phyloP scores from a whole-genome alignment of 129 eudicot species.

The Tagetes patula region DNA sequence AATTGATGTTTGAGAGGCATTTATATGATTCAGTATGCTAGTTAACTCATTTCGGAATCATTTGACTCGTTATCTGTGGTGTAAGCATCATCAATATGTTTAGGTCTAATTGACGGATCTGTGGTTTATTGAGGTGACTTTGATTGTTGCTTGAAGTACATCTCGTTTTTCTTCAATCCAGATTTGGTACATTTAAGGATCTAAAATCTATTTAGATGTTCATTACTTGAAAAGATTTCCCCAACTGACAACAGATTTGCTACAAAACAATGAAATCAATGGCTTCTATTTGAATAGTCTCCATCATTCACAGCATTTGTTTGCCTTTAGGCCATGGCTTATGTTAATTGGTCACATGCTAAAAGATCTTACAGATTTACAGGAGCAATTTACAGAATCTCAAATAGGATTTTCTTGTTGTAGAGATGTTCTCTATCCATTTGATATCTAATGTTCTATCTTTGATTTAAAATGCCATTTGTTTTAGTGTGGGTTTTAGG shows the following conservation, averaged over 20 bases:
- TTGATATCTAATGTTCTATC: slow-evolving; percentile 9
- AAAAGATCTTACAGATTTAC: slow-evolving; percentile 6
- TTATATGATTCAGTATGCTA: not conserved
- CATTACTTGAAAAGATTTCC: slow-evolving; percentile 22
- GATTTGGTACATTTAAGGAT: slow-evolving; percentile 22
- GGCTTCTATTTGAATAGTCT: slow-evolving; percentile 17
- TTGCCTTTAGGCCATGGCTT: not conserved
- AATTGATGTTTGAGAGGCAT: slow-evolving; percentile 8
- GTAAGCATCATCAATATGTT: slow-evolving; percentile 2
- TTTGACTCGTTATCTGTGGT: not conserved
- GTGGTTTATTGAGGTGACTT: slow-evolving; percentile 18
- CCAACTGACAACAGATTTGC: slow-evolving; percentile 10
- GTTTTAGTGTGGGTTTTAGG: not conserved
- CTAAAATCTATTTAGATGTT: slow-evolving; percentile 22
- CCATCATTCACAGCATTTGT: not conserved
- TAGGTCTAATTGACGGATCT: slow-evolving; percentile 21
- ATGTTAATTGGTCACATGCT: slow-evolving; percentile 3
- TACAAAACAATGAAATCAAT: slow-evolving; percentile 19
- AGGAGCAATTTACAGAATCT: slow-evolving; percentile 6
- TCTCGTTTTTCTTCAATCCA: not conserved
- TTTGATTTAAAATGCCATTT: slow-evolving; percentile 19
- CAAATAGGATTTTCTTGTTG: not conserved
- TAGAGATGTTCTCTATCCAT: slow-evolving; percentile 1
- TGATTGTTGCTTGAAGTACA: not conserved
- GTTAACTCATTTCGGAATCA: slow-evolving; percentile 16